Evolutionary conservation across 176 grass and related monocot species (phyloP).

Genomic region (Guadua angustifolia): DNA sequence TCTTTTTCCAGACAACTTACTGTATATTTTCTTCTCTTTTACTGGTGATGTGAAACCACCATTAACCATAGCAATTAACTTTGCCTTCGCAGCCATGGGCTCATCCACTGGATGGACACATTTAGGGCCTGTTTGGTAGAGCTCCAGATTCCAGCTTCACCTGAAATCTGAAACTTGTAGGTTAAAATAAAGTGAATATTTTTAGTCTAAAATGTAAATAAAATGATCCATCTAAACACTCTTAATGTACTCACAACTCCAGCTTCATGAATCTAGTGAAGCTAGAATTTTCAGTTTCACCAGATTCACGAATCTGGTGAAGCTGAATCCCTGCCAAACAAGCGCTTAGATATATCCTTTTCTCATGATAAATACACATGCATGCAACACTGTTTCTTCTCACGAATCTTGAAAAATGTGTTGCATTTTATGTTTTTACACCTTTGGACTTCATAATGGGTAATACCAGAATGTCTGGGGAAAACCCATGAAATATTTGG

Average conservation of each 20-base stretch:
- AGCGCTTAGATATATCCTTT: constrained; percentile 11
- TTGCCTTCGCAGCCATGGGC: constrained; percentile 4
- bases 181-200: no score
- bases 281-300: no score
- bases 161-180: no score
- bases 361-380: constrained; percentile 13
- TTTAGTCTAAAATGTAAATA: no score
- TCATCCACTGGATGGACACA: constrained; percentile 21
- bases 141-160: no score
- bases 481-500: constrained; percentile 20
- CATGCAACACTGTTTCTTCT: constrained; percentile 12
- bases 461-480: not conserved
- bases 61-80: constrained; percentile 15
- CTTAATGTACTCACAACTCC: no score
- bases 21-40: constrained; percentile 30
- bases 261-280: no score
- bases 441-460: not conserved
- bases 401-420: not conserved
- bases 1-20: constrained; percentile 30
- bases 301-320: no score
- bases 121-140: no score
- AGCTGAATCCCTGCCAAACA: no score
- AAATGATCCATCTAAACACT: no score
- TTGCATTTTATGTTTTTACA: constrained; percentile 3
- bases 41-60: constrained; percentile 20